Base-by-base conservation (phyloP, 2,329 filamentous ascomycete species). In the Trichoderma atrobrunneum region DNA sequence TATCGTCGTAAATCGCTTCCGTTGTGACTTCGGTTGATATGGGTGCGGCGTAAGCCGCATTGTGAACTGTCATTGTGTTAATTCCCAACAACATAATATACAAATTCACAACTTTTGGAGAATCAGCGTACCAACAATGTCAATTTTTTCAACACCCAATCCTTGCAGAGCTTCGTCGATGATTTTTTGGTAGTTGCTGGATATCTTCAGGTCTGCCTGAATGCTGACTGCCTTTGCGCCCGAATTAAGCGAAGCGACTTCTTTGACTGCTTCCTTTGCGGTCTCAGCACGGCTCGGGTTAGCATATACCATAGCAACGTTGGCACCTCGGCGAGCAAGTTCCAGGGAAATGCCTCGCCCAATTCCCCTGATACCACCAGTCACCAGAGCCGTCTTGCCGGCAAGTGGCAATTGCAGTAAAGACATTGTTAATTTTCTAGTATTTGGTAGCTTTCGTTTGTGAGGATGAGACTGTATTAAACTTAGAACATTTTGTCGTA, bases 281-380 rank as follows among this genome's bases (percentile, higher is more conserved):
- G 64, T 57, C 11, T 67, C 48, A 6, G 8, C 12, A 28, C 64
- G 64, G 30, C 48, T 57, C 7, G 64, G 64, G 43, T 67, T 67
- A 24, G 64, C 48, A 57, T 57, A 67, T 11, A 67, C 64, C 64
- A 67, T 67, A 5, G 64, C 64, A 18, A 67, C 48, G 32, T 28
- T 67, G 30, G 64, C 64, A 28, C 64, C 64, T 57, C 64, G 30
- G 11, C 64, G 64, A 36, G 64, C 64, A 36, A 67, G 64, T 21
- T 67, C 64, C 10, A 67, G 30, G 7, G 64, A 67, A 28, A 67
- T 67, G 24, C 64, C 64, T 39, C 51, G 48, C 1, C 64, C 64
- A 16, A 67, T 67, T n/a, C 64, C 64, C 3, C 64, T 39, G 16
- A 67, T 67, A n/a, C 64, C 64, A 16, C 64, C 64, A n/a, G 64